Evolutionary conservation across 768 basidiomycete genomes (phyloP).

Genomic region (Xerocomus spinulosus): DNA sequence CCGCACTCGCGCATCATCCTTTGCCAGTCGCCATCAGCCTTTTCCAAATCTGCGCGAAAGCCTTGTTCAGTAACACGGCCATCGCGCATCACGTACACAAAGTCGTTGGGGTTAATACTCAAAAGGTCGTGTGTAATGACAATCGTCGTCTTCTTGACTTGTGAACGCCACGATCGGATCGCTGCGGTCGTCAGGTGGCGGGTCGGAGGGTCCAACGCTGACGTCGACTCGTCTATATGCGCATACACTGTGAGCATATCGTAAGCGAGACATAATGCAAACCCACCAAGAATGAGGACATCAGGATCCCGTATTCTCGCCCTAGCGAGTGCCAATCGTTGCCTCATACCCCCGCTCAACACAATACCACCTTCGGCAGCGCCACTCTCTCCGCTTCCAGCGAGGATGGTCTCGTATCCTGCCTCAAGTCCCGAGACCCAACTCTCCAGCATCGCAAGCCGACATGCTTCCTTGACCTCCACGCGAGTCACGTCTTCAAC

Average conservation of each 20-base stretch:
- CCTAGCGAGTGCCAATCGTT: conserved; percentile 84
- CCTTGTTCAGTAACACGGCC: conserved; percentile 85
- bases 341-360: conserved; percentile 89
- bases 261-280: background rate
- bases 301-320: conserved; percentile 82
- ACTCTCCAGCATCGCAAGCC: conserved; percentile 81
- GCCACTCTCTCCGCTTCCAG: conserved; percentile 40
- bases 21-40: conserved; percentile 59
- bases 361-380: conserved; percentile 52
- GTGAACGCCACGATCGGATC: conserved; percentile 52
- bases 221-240: conserved; percentile 73
- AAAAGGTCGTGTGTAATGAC: conserved; percentile 90
- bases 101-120: conserved; percentile 70
- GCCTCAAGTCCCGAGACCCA: conserved; percentile 81
- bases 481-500: conserved; percentile 52
- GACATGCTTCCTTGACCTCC: conserved; percentile 79
- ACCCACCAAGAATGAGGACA: conserved; percentile 85
- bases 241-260: background rate
- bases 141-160: conserved; percentile 55
- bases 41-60: conserved; percentile 75
- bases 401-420: conserved; percentile 79
- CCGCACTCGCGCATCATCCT: conserved; percentile 67
- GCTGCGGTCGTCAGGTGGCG: conserved; percentile 81
- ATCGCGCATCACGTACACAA: conserved; percentile 86
- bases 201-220: conserved; percentile 81